Conservation (phyloP, 2,329 filamentous ascomycete species). For the Colletotrichum kahawae region DNA sequence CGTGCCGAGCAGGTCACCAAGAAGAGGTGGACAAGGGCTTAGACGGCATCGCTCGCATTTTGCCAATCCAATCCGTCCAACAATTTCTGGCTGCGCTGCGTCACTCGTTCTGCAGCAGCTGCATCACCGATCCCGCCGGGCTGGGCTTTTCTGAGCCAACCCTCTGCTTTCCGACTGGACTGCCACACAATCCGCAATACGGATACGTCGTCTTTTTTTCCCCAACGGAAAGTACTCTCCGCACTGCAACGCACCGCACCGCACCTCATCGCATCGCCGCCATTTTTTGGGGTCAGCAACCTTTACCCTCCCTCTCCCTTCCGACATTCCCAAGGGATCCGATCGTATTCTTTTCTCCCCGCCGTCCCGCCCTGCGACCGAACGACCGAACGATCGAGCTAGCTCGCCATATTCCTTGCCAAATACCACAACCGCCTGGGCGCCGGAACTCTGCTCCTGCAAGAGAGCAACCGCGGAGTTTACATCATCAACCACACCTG, state of each 20-base stretch:
- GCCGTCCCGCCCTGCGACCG: not conserved
- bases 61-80: not conserved
- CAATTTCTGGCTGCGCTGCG: not conserved
- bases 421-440: not conserved
- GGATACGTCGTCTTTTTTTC: not conserved
- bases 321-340: conserved; percentile 10
- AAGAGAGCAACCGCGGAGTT: not conserved
- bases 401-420: not conserved
- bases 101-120: conserved; percentile 17
- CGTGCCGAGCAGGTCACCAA: conserved; percentile 6
- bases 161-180: not conserved
- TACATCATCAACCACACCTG: not conserved
- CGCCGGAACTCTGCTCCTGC: conserved; percentile 14
- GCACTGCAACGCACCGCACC: not conserved
- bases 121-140: conserved; percentile 3
- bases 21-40: conserved; percentile 5
- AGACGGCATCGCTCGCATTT: conserved; percentile 14
- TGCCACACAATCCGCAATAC: not conserved
- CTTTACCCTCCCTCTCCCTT: not conserved
- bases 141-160: not conserved
- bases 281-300: not conserved
- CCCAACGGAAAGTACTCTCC: conserved; percentile 13
- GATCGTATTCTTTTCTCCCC: not conserved
- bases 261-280: not conserved
- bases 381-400: not conserved